Evolutionary conservation across 1,284 basidiomycete genomes (phyloP), one percentile per base, ranked within the genome.

Genomic region (Ustilago trichophora): DNA sequence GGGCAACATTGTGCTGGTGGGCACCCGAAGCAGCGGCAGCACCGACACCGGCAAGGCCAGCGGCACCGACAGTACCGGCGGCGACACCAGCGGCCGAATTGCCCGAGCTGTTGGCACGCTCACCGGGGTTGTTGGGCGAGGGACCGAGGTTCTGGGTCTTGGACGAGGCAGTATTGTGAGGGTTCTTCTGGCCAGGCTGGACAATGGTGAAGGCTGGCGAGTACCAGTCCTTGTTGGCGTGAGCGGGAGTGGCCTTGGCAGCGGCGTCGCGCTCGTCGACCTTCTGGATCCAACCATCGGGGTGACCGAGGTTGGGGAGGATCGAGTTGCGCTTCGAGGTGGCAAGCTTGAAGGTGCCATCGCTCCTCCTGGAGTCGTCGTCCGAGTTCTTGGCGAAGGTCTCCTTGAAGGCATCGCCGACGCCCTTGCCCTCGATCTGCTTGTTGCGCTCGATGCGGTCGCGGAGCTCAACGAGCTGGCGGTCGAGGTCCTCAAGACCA

Each of bases 401-500:
- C 59, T 90, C 87, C 82, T 90, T 89, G 71, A 95, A 82, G 3
- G 87, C 88, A 26, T 74, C 74, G 34, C 31, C 31, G 27, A 58
- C 47, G 29, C 67, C 63, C 52, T 70, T 70, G 50, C 68, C 63
- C 42, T 72, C 66, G 49, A 60, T 53, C 43, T 51, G 44, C 58
- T 66, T 66, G 59, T 65, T 59, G 57, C 59, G 60, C 62, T 88
- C 86, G 87, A 92, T 88, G 31, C 88, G 84, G 71, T 91, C 88
- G 16, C 89, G 85, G 25, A 92, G 89, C 16, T 85, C 85, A n/a
- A 91, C 89, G 21, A 98, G 87, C 83, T 95, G 91, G 21, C 89
- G 89, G 79, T 93, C 91, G 31, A 91, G 84, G 76, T 92, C 91
- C 82, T 93, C 92, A 62, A 98, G 85, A 3, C 87, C 91, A 11